Evolutionary conservation across 2,329 filamentous ascomycete species (phyloP).

Genomic region (Penicillium expansum): DNA sequence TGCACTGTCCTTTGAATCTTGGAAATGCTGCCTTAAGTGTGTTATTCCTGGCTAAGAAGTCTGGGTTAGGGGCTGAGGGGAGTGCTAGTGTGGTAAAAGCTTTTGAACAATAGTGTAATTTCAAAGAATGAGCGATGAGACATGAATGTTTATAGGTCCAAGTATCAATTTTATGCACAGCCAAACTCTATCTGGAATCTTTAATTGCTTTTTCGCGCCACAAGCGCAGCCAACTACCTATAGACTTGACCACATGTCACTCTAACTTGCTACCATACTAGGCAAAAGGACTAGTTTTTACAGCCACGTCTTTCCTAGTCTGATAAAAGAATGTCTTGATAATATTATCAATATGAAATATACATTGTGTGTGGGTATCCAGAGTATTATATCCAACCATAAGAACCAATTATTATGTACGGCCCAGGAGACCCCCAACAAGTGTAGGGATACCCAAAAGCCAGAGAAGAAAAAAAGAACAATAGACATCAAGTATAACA

Average conservation of each 20-base stretch:
- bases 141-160: background rate
- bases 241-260: background rate
- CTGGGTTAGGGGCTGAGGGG: slow-evolving; percentile 31
- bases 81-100: slow-evolving; percentile 35
- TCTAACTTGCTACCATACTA: background rate
- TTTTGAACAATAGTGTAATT: slow-evolving; percentile 26
- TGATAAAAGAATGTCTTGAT: background rate
- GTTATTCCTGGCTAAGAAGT: slow-evolving; percentile 32
- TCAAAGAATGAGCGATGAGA: background rate
- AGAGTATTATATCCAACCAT: slow-evolving; percentile 4
- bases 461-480: background rate
- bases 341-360: slow-evolving; percentile 4
- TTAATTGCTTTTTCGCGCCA: background rate
- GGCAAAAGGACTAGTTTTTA: background rate
- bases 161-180: background rate
- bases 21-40: slow-evolving; percentile 39
- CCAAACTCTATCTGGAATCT: background rate
- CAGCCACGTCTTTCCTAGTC: background rate
- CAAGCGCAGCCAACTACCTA: background rate
- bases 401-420: slow-evolving; percentile 4
- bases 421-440: background rate
- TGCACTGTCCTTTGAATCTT: slow-evolving; percentile 40
- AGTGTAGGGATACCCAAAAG: background rate
- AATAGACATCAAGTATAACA: background rate
- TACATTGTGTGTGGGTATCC: slow-evolving; percentile 6